phyloP scores from a whole-genome alignment of 2,329 filamentous ascomycete genomes.

The Taxawa tesnikishii region DNA sequence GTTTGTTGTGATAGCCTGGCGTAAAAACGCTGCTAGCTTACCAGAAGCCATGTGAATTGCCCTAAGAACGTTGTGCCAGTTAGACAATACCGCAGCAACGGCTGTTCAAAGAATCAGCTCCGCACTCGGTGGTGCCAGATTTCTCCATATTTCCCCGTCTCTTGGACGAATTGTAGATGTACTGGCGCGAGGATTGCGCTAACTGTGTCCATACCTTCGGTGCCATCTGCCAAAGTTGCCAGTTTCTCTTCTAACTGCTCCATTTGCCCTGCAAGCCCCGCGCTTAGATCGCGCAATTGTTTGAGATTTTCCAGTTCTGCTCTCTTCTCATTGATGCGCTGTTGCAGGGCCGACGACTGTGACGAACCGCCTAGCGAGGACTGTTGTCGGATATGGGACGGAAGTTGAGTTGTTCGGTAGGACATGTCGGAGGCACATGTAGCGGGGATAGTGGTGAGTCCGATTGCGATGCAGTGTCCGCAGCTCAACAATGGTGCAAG shows the following conservation, averaged over 20 bases:
- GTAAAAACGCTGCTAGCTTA: constrained; percentile 29
- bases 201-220: constrained; percentile 53
- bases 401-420: constrained; percentile 31
- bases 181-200: too few relatives aligned
- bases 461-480: too few relatives aligned
- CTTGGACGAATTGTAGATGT: too few relatives aligned
- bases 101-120: too few relatives aligned
- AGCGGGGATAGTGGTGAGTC: too few relatives aligned
- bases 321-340: constrained; percentile 76
- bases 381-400: constrained; percentile 55
- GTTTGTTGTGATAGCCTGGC: not conserved
- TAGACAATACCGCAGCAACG: constrained; percentile 71
- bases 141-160: too few relatives aligned
- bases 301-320: constrained; percentile 68
- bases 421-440: too few relatives aligned
- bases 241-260: constrained; percentile 69
- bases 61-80: constrained; percentile 77
- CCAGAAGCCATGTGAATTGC: constrained; percentile 80
- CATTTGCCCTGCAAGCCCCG: constrained; percentile 70
- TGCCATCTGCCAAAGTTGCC: constrained; percentile 65
- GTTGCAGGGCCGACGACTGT: constrained; percentile 58
- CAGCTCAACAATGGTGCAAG: too few relatives aligned
- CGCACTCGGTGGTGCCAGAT: too few relatives aligned
- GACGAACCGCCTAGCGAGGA: constrained; percentile 34
- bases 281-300: constrained; percentile 67